phyloP scores from a whole-genome alignment of 495 filamentous ascomycete genomes.

The Friedmanniomyces simplex region DNA sequence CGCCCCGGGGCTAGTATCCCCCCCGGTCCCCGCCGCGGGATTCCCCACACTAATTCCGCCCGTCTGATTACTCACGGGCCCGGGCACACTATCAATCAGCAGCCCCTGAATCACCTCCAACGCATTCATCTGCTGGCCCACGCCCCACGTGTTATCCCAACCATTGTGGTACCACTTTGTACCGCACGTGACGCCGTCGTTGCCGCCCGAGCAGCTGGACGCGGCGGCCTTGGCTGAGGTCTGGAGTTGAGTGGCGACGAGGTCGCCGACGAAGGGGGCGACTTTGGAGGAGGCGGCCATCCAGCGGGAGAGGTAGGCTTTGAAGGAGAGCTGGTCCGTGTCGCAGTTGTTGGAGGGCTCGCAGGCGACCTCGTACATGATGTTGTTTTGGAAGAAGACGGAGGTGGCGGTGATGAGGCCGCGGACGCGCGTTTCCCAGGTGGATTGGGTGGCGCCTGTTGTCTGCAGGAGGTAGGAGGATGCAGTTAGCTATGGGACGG shows the following conservation, averaged over 20 bases:
- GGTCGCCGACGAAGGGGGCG: conserved; percentile 49
- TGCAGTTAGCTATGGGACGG: too few relatives aligned
- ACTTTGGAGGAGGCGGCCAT: conserved; percentile 55
- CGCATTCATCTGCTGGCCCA: conserved; percentile 52
- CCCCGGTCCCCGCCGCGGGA: conserved; percentile 26
- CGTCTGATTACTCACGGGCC: conserved; percentile 27
- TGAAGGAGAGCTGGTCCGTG: conserved; percentile 62
- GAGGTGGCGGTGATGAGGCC: conserved; percentile 18
- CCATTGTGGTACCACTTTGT: conserved; percentile 39
- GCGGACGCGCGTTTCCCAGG: conserved; percentile 11
- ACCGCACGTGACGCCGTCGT: conserved; percentile 37
- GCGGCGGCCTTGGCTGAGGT: conserved; percentile 52
- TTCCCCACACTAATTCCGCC: conserved; percentile 32
- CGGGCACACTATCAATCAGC: conserved; percentile 36
- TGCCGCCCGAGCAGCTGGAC: conserved; percentile 44
- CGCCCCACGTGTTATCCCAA: conserved; percentile 40
- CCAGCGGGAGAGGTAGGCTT: conserved; percentile 64
- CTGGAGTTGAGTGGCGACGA: conserved; percentile 47
- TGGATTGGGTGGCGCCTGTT: conserved; percentile 6
- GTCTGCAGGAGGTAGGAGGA: conserved; percentile 8
- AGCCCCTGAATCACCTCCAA: conserved; percentile 47
- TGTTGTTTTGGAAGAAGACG: conserved; percentile 46
- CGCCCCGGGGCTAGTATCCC: neutral
- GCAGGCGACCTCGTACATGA: conserved; percentile 62
- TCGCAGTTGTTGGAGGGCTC: conserved; percentile 56